Conservation (phyloP, 257 asterid genomes). For the Solanum tarapatanum region DNA sequence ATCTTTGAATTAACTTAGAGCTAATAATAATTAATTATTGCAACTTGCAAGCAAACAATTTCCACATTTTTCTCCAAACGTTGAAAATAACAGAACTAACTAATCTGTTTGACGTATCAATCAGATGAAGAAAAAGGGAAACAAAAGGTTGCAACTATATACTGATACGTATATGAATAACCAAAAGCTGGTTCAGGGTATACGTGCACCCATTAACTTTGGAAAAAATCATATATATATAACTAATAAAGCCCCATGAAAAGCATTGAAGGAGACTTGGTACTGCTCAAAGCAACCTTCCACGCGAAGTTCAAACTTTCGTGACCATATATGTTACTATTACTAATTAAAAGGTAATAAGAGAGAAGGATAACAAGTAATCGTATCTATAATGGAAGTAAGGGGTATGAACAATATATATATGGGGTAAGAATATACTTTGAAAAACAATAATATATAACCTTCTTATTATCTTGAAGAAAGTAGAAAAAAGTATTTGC, state of each 20-base stretch:
- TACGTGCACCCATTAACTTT: background rate
- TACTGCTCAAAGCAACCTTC: background rate
- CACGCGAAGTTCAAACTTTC: background rate
- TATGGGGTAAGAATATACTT: background rate
- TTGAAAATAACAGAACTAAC: background rate
- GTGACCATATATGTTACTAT: background rate
- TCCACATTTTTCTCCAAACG: background rate
- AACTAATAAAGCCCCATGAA: too few relatives aligned
- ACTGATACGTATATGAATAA: background rate
- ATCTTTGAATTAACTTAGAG: background rate
- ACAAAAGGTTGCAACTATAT: background rate
- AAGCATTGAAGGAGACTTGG: background rate
- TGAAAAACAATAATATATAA: background rate
- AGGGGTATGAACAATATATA: background rate
- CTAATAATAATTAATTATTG: background rate
- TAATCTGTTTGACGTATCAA: background rate
- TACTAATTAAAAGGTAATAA: background rate
- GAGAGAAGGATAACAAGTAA: background rate
- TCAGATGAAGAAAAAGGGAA: background rate
- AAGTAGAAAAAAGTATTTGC: background rate
- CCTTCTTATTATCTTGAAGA: background rate
- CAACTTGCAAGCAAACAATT: background rate
- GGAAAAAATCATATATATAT: too few relatives aligned
- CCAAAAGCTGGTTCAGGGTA: rapidly evolving
- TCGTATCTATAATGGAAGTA: background rate